phyloP scores from a whole-genome alignment of 2,329 filamentous ascomycete genomes.

The Metarhizium guizhouense region DNA sequence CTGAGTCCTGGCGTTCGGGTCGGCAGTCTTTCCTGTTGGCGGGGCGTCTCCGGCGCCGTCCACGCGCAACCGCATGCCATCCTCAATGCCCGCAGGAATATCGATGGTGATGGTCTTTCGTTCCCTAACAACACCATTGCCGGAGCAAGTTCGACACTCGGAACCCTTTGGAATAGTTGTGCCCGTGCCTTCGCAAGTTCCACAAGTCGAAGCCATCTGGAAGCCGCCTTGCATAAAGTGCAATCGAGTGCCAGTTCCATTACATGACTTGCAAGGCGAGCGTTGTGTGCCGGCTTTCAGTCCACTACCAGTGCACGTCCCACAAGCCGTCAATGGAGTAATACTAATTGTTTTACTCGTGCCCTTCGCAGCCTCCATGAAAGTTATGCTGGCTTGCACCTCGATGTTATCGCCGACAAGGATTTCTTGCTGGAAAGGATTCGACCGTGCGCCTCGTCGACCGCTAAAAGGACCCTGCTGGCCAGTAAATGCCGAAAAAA shows the following conservation, averaged over 20 bases:
- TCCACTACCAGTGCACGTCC: conserved; percentile 74
- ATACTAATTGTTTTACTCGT: conserved; percentile 81
- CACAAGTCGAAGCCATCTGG: conserved; percentile 89
- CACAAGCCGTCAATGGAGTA: conserved; percentile 71
- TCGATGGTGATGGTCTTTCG: conserved; percentile 78
- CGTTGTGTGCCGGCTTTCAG: conserved; percentile 72
- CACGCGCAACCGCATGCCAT: conserved; percentile 86
- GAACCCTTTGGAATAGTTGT: conserved; percentile 66
- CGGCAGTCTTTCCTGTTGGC: conserved; percentile 59
- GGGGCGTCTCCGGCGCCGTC: conserved; percentile 83
- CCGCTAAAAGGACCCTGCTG: conserved; percentile 45
- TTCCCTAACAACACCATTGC: conserved; percentile 77
- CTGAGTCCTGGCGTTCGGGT: conserved; percentile 54
- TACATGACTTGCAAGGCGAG: conserved; percentile 67
- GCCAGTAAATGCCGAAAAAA: conserved; percentile 79
- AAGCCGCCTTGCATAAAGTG: conserved; percentile 90
- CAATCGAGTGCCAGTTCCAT: conserved; percentile 77
- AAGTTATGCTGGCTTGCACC: conserved; percentile 84
- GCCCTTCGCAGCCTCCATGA: conserved; percentile 93
- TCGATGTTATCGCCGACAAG: conserved; percentile 95
- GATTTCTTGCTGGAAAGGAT: conserved; percentile 68
- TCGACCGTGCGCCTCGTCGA: conserved; percentile 39
- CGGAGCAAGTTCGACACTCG: conserved; percentile 71
- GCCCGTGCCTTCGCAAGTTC: conserved; percentile 71
- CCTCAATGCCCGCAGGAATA: conserved; percentile 91